Evolutionary conservation across 495 filamentous ascomycete species (phyloP), one percentile per base, ranked within the genome.

Genomic region (Neurospora discreta): DNA sequence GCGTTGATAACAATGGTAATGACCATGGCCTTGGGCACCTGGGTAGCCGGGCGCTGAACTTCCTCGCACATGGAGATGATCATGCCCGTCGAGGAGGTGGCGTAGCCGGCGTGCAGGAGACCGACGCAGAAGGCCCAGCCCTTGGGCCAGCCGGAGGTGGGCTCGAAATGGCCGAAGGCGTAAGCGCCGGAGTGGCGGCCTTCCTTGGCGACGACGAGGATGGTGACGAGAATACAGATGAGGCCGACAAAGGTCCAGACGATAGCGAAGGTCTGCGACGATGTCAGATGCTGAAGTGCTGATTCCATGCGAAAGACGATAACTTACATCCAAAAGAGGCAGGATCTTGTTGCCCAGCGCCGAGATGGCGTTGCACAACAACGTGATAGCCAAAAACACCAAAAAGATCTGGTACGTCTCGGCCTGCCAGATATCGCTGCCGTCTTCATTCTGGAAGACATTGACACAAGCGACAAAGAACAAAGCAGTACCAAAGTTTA

Each of bases 401-500:
- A 90, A 77, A 69, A 89, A 86, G 44, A 89, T 79, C 76, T 90
- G 88, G 80, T 87, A 90, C 44, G 79, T 77, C 26, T 83, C 81
- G 23, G 84, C 86, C 3, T 77, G 73, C 71, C 84, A 79, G 33
- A 85, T 71, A 23, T 71, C 77, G 9, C 75, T 74, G 70, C 80
- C 83, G 26, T 78, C 77, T 65, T 80, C 75, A 0, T 73, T 75
- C 71, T 85, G 81, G 60, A 88, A 88, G 52, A 88, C 82, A 52
- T 87, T 87, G 76, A 88, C 79, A 75, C 85, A 87, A 26, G 80
- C 83, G 60, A 85, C 80, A 39, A 87, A 78, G 71, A 88, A 88
- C 44, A 86, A 76, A 4, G 86, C 83, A 65, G 86, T 88, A 78
- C 88, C 90, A 72, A 92, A 92, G 74, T 91, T 89, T 39, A 91